phyloP scores from a whole-genome alignment of 2,329 filamentous ascomycete species.

The Clonostachys chloroleuca region DNA sequence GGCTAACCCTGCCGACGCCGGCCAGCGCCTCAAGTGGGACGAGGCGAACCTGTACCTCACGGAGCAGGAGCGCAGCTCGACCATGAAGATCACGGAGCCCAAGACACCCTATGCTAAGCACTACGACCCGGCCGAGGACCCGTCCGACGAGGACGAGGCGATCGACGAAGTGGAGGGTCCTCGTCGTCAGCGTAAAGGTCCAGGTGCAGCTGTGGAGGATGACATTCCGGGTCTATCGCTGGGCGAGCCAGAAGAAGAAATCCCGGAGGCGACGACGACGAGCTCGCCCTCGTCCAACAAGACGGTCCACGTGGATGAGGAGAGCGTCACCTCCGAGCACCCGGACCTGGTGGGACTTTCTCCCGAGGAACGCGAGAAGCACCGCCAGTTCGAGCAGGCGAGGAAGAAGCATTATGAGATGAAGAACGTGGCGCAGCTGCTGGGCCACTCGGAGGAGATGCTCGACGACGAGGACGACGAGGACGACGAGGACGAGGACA shows the following conservation, averaged over 20 bases:
- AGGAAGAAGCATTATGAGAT: constrained; percentile 99
- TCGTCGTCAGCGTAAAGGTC: constrained; percentile 19
- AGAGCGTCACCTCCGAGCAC: constrained; percentile 44
- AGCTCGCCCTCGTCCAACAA: constrained; percentile 45
- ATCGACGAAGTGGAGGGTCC: constrained; percentile 14
- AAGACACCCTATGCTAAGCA: constrained; percentile 95
- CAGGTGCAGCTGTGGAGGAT: constrained; percentile 45
- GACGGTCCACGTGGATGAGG: constrained; percentile 75
- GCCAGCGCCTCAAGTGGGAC: constrained; percentile 91
- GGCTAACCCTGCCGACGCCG: constrained; percentile 35
- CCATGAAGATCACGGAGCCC: constrained; percentile 98
- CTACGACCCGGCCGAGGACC: constrained; percentile 86
- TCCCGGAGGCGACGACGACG: constrained; percentile 37
- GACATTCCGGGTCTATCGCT: constrained; percentile 91
- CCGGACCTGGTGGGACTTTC: constrained; percentile 40
- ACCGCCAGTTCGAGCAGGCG: constrained; percentile 83
- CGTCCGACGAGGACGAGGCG: constrained; percentile 73
- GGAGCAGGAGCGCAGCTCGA: constrained; percentile 89
- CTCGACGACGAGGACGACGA: constrained; percentile 61
- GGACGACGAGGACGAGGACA: constrained; percentile 54
- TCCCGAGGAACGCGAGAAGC: constrained; percentile 82
- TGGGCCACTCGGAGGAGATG: constrained; percentile 70
- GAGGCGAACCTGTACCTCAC: constrained; percentile 97
- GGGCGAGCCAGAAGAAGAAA: constrained; percentile 81
- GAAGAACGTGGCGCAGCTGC: constrained; percentile 83